A percentile compares a stretch with the other conserved stretches of the same genome.
These are phyloP conservation scores for Pythium guiyangense DNA, from an alignment of 352 stramenopile genomes.

Conservation along the genomic window DNA sequence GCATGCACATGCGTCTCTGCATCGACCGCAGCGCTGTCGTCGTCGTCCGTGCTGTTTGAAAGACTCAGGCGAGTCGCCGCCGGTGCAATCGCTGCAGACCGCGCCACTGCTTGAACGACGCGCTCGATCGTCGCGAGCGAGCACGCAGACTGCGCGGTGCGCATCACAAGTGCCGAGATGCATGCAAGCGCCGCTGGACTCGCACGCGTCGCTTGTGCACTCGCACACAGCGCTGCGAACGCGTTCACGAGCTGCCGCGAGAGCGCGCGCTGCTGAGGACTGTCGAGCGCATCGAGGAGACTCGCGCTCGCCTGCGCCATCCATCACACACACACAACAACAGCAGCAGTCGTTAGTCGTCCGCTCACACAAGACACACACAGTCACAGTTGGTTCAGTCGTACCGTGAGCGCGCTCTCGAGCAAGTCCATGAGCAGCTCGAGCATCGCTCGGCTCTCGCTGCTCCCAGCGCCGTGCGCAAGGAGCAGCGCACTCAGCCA, in stretches of 20 bases:
- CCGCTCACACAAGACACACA: neutral
- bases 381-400: neutral
- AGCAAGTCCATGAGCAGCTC: constrained; percentile 40
- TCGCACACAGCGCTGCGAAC: constrained; percentile 29
- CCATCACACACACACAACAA: neutral
- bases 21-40: neutral
- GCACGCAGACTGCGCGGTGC: constrained; percentile 24
- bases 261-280: constrained; percentile 28
- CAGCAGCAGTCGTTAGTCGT: neutral
- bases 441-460: constrained; percentile 12
- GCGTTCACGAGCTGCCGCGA: constrained; percentile 32
- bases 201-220: constrained; percentile 3
- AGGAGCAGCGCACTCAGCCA: constrained; percentile 50
- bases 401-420: constrained; percentile 22
- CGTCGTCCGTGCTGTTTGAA: neutral
- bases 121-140: constrained; percentile 33
- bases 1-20: too few relatives aligned
- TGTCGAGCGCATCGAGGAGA: constrained; percentile 27
- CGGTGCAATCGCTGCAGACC: neutral
- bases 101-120: constrained; percentile 15
- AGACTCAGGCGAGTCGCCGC: neutral
- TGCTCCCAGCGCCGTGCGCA: neutral
- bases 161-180: constrained; percentile 26
- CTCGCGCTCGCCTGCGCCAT: constrained; percentile 13
- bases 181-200: constrained; percentile 12